phyloP scores from a whole-genome alignment of 345 rosid species.

The Chamaenerion angustifolium region DNA sequence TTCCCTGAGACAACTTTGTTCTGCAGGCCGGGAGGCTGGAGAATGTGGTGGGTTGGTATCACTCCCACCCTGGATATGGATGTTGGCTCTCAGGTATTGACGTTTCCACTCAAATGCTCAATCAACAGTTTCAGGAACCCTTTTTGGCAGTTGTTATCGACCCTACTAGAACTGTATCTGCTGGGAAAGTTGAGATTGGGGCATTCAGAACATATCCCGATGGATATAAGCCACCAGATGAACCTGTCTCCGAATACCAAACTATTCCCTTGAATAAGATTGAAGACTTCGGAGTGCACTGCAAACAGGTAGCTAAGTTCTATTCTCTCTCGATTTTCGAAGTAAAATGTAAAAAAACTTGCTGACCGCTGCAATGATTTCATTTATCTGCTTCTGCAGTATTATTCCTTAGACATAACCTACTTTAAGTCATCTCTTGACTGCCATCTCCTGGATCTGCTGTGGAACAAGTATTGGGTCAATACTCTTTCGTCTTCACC shows the following conservation, averaged over 20 bases:
- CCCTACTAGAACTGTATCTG: constrained; percentile 98
- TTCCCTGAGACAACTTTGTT: background rate
- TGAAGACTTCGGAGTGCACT: constrained; percentile 87
- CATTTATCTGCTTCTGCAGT: constrained; percentile 33
- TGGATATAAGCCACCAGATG: constrained; percentile 73
- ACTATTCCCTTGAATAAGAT: constrained; percentile 91
- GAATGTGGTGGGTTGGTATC: constrained; percentile 92
- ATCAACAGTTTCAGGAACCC: constrained; percentile 95
- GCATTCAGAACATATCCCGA: constrained; percentile 98
- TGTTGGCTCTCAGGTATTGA: constrained; percentile 99
- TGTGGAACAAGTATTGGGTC: constrained; percentile 99
- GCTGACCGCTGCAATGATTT: background rate
- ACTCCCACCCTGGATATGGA: constrained; percentile 99
- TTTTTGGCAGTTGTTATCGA: constrained; percentile 96
- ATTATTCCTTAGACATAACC: constrained; percentile 85
- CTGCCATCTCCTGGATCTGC: constrained; percentile 85
- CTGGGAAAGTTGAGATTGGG: constrained; percentile 99
- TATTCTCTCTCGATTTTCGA: background rate
- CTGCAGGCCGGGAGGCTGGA: constrained; percentile 86
- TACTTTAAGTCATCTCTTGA: constrained; percentile 96
- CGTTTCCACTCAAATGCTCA: constrained; percentile 95
- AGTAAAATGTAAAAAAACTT: background rate
- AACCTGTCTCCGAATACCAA: constrained; percentile 81
- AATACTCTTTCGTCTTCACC: constrained; percentile 96
- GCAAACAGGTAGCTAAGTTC: constrained; percentile 87